Conservation (phyloP, 1,139 yeast species). For the Diutina mesorugosa region DNA sequence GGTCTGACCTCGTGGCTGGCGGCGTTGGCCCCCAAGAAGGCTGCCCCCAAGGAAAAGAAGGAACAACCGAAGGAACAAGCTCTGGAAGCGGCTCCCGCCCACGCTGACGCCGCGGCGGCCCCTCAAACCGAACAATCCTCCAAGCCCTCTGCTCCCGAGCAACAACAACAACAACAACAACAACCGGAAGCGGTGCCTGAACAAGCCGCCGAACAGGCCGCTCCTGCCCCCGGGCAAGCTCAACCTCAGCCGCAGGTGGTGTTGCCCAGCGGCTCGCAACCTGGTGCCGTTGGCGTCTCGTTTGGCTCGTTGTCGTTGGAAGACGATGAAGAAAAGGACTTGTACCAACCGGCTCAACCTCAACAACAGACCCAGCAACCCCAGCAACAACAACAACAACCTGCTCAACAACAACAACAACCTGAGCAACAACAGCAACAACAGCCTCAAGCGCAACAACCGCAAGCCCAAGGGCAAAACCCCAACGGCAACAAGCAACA, state of each 20-base stretch:
- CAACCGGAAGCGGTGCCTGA: slow-evolving; percentile 4
- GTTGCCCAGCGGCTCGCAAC: slow-evolving; percentile 46
- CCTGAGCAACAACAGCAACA: slow-evolving; percentile 4
- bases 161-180: slow-evolving; percentile 5
- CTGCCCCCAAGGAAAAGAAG: slow-evolving; percentile 9
- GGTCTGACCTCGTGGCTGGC: slow-evolving; percentile 38
- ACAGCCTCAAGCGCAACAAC: slow-evolving; percentile 8
- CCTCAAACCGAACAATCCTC: slow-evolving; percentile 6
- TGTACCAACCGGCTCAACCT: slow-evolving; percentile 8
- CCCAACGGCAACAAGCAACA: slow-evolving; percentile 3
- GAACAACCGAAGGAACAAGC: slow-evolving; percentile 6
- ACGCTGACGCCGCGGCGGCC: slow-evolving; percentile 10
- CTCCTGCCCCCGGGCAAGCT: slow-evolving; percentile 4
- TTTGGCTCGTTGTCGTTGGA: slow-evolving; percentile 34
- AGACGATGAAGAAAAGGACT: slow-evolving; percentile 1
- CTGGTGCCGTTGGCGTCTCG: slow-evolving; percentile 43
- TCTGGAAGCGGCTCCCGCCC: slow-evolving; percentile 5
- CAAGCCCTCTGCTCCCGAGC: not conserved
- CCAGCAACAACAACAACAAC: not conserved
- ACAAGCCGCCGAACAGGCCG: slow-evolving; percentile 3
- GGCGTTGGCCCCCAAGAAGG: slow-evolving; percentile 42
- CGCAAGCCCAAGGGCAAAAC: not conserved
- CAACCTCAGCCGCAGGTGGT: slow-evolving; percentile 33
- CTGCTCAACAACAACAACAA: not conserved
- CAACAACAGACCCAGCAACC: slow-evolving; percentile 6